A percentile compares a stretch with the other conserved stretches of the same genome.
These are phyloP conservation scores for Ustilago crameri DNA, from an alignment of 1,284 basidiomycete genomes.

Conservation along the genomic window DNA sequence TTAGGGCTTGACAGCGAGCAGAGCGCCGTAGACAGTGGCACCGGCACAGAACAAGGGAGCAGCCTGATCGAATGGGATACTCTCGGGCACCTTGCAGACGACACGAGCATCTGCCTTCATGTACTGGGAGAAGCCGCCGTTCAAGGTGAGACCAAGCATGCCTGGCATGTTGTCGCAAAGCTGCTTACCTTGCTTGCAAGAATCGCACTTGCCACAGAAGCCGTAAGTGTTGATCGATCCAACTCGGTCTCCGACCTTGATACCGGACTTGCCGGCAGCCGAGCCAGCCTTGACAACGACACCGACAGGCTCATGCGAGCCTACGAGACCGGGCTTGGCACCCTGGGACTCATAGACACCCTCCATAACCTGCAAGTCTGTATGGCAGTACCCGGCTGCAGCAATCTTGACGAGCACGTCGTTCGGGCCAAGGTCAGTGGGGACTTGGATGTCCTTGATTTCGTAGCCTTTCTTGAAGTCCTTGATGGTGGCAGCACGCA, in stretches of 20 bases:
- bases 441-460: slow-evolving; percentile 52
- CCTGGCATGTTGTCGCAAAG: slow-evolving; percentile 59
- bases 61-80: slow-evolving; percentile 53
- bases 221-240: slow-evolving; percentile 64
- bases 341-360: slow-evolving; percentile 55
- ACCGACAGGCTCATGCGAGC: slow-evolving; percentile 60
- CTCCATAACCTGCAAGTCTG: slow-evolving; percentile 59
- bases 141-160: slow-evolving; percentile 51
- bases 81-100: slow-evolving; percentile 62
- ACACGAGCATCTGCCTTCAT: slow-evolving; percentile 60
- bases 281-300: slow-evolving; percentile 52
- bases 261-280: slow-evolving; percentile 24
- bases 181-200: slow-evolving; percentile 61
- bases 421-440: slow-evolving; percentile 38
- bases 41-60: slow-evolving; percentile 71
- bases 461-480: slow-evolving; percentile 57
- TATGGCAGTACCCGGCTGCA: slow-evolving; percentile 60
- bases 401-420: slow-evolving; percentile 49
- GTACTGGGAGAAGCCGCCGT: slow-evolving; percentile 60
- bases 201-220: slow-evolving; percentile 59
- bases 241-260: slow-evolving; percentile 63
- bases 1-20: slow-evolving; percentile 63
- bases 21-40: slow-evolving; percentile 68
- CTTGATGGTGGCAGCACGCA: slow-evolving; percentile 57
- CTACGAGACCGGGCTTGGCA: slow-evolving; percentile 55